Conservation (phyloP, 1,284 basidiomycete genomes). For the Cutaneotrichosporon cavernicola region DNA sequence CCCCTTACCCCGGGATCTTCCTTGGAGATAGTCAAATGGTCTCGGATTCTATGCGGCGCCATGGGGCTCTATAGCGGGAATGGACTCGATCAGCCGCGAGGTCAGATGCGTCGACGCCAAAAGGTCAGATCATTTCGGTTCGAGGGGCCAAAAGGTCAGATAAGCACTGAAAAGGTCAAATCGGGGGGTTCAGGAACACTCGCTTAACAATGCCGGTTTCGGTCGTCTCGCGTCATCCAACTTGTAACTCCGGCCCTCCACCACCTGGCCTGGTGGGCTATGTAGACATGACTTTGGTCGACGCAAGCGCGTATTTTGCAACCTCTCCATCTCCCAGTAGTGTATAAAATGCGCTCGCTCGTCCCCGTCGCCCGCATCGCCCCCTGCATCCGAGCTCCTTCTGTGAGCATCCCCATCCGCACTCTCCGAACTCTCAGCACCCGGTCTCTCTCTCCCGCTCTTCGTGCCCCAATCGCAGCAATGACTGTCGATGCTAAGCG, state of each 20-base stretch:
- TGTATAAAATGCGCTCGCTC: conserved; percentile 2
- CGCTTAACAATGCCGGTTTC: background rate
- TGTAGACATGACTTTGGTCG: background rate
- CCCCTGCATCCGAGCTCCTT: background rate
- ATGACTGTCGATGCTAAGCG: conserved; percentile 2
- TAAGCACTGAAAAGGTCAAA: conserved; percentile 3
- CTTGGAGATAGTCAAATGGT: too few species aligned
- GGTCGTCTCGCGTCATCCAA: background rate
- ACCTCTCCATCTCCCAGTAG: background rate
- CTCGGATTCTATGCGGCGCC: too few species aligned
- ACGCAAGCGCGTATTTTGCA: background rate
- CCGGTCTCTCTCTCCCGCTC: background rate
- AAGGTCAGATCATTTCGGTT: background rate
- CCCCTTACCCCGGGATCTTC: too few species aligned
- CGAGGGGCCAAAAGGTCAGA: conserved; percentile 3
- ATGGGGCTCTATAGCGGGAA: too few species aligned
- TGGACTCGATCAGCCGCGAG: background rate
- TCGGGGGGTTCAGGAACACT: background rate
- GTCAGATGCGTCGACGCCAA: background rate
- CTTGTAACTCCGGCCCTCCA: too few species aligned
- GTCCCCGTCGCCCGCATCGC: background rate
- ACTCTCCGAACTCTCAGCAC: background rate
- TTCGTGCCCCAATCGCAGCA: background rate
- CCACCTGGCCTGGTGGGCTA: background rate
- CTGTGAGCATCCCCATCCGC: background rate